A percentile compares a stretch with the other conserved stretches of the same genome.
Conservation (phyloP, 108 stramenopile species). For the Skeletonema costatum region DNA sequence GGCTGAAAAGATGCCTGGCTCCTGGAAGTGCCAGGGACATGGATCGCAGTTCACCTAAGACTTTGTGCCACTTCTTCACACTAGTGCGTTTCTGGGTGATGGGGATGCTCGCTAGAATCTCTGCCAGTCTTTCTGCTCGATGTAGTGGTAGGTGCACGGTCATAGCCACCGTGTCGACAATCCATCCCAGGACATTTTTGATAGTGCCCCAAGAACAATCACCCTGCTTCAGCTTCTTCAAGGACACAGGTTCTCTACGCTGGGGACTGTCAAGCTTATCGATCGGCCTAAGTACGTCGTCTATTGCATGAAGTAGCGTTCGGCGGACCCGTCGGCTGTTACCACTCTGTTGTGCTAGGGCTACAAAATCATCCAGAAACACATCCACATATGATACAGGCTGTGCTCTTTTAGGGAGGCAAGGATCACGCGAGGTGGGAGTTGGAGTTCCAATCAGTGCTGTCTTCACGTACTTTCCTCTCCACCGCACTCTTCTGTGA, state of each 20-base stretch:
- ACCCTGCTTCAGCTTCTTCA: slow-evolving; percentile 47
- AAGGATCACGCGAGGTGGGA: no score
- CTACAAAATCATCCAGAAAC: slow-evolving; percentile 36
- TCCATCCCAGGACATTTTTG: slow-evolving; percentile 40
- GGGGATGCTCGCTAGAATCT: neutral
- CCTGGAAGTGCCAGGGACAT: slow-evolving; percentile 49
- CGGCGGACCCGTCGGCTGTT: neutral
- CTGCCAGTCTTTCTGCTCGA: slow-evolving; percentile 19
- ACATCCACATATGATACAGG: slow-evolving; percentile 11
- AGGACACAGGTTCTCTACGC: slow-evolving; percentile 40
- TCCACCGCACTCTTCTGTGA: no score
- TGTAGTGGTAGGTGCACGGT: slow-evolving; percentile 11
- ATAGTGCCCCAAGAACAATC: slow-evolving; percentile 38
- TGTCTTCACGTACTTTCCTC: no score
- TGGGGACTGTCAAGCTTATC: slow-evolving; percentile 6
- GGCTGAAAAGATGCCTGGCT: slow-evolving; percentile 33
- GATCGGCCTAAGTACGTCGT: slow-evolving; percentile 20
- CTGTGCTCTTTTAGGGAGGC: no score
- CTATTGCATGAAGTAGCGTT: slow-evolving; percentile 9
- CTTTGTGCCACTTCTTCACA: slow-evolving; percentile 31
- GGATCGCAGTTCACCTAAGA: slow-evolving; percentile 46
- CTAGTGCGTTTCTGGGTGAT: neutral
- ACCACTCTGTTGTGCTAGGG: neutral
- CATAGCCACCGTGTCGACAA: slow-evolving; percentile 4
- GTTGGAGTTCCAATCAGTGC: no score